Conservation (phyloP, 305 asterid genomes). For the Coffea humblotiana region DNA sequence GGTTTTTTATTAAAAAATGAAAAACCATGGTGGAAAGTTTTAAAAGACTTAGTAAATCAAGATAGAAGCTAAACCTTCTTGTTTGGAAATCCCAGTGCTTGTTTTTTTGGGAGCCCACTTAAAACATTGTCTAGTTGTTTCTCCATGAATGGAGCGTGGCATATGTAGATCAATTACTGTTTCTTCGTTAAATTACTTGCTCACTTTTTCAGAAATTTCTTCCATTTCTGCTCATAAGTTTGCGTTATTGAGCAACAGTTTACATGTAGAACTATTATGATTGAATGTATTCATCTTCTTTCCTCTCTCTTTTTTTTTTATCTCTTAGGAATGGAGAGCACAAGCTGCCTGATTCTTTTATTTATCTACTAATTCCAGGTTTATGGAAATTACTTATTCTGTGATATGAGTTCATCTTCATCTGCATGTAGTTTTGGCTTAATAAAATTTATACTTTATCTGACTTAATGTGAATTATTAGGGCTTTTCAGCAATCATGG, state of each 20-base stretch:
- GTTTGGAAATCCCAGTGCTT: neutral
- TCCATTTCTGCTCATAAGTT: neutral
- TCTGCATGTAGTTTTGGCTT: conserved; percentile 3
- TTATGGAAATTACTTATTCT: conserved; percentile 11
- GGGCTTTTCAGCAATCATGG: conserved; percentile 94
- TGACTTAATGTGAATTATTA: conserved; percentile 27
- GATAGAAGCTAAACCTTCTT: neutral
- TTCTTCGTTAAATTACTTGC: neutral
- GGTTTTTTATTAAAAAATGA: neutral
- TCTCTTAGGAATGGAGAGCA: conserved; percentile 74
- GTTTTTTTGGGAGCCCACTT: neutral
- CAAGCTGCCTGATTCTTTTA: conserved; percentile 71
- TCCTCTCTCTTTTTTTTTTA: neutral
- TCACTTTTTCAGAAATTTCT: neutral
- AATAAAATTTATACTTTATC: conserved; percentile 16
- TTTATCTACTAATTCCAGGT: conserved; percentile 96
- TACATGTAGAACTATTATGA: neutral
- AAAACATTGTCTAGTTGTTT: neutral
- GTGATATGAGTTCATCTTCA: conserved; percentile 11
- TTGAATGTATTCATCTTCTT: conserved; percentile 10
- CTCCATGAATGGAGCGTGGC: neutral
- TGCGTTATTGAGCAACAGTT: neutral
- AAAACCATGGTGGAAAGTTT: too few relatives aligned
- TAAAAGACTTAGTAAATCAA: neutral
- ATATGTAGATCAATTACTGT: neutral